Evolutionary conservation across 129 eudicot genomes (phyloP).

Genomic region (Chrysanthemum lavandulifolium): DNA sequence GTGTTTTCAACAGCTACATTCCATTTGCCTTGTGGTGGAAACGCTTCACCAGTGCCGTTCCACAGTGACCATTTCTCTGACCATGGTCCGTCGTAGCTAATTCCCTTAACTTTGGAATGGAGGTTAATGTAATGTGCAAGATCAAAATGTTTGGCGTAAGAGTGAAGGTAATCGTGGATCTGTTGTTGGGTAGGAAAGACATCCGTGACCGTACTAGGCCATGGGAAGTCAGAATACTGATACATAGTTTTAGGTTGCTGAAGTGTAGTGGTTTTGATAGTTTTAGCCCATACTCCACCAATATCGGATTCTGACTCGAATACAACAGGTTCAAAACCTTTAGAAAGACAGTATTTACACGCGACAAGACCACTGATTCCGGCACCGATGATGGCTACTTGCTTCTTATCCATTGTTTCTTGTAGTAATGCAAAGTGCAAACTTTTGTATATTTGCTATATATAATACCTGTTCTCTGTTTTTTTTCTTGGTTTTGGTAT

Average conservation of each 20-base stretch:
- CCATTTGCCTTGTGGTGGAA: slow-evolving; percentile 14
- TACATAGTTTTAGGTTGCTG: slow-evolving; percentile 1
- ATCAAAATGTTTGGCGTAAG: slow-evolving; percentile 4
- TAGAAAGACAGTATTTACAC: slow-evolving; percentile 8
- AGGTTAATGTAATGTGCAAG: neutral
- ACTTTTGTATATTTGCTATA: too few relatives aligned
- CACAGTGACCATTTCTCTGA: neutral
- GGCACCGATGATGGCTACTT: slow-evolving; percentile 8
- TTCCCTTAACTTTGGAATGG: slow-evolving; percentile 1
- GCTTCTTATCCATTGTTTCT: slow-evolving; percentile 3
- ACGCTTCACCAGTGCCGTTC: slow-evolving; percentile 7
- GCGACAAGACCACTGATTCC: slow-evolving; percentile 16
- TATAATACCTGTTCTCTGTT: too few relatives aligned
- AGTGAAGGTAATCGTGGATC: neutral
- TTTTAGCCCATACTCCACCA: slow-evolving; percentile 16
- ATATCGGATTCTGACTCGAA: slow-evolving; percentile 6
- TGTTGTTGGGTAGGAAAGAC: slow-evolving; percentile 12
- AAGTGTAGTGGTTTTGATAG: slow-evolving; percentile 6
- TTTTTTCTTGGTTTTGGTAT: too few relatives aligned
- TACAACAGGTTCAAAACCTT: neutral
- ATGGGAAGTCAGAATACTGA: slow-evolving; percentile 10
- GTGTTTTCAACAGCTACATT: neutral
- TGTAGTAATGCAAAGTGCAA: neutral
- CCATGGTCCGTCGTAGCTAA: neutral
- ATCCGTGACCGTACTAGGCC: neutral